Conservation (phyloP, 345 rosid genomes). For the Linum usitatissimum region DNA sequence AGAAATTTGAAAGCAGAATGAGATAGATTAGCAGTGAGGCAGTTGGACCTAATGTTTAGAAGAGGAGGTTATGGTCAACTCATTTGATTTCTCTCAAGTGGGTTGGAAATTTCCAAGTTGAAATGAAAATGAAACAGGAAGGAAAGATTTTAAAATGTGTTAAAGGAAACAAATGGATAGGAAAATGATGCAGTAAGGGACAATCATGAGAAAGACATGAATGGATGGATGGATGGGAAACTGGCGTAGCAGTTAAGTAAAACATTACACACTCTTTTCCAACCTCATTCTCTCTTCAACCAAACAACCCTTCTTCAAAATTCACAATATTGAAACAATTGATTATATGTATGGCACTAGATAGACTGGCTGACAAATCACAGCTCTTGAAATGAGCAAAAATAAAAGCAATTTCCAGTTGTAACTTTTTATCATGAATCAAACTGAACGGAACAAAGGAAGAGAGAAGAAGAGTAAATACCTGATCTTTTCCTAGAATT, state of each 20-base stretch:
- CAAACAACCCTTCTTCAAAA: background rate
- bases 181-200: background rate
- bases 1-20: background rate
- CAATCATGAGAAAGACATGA: background rate
- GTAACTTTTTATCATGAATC: background rate
- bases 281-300: background rate
- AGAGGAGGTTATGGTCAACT: background rate
- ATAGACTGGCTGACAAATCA: too few species aligned
- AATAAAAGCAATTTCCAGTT: too few species aligned
- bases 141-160: background rate
- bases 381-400: too few species aligned
- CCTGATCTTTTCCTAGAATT: slow-evolving; percentile 76
- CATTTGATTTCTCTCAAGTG: background rate
- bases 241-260: background rate
- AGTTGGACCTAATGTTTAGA: background rate
- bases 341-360: too few species aligned
- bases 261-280: background rate
- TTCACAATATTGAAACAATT: background rate
- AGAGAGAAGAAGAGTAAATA: background rate
- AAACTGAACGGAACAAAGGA: background rate
- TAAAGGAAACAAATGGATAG: background rate
- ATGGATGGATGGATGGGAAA: background rate
- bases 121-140: background rate
- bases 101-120: background rate
- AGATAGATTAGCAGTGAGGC: too few species aligned